Evolutionary conservation across 345 rosid species (phyloP).

Genomic region (Erysimum cheiranthoides): DNA sequence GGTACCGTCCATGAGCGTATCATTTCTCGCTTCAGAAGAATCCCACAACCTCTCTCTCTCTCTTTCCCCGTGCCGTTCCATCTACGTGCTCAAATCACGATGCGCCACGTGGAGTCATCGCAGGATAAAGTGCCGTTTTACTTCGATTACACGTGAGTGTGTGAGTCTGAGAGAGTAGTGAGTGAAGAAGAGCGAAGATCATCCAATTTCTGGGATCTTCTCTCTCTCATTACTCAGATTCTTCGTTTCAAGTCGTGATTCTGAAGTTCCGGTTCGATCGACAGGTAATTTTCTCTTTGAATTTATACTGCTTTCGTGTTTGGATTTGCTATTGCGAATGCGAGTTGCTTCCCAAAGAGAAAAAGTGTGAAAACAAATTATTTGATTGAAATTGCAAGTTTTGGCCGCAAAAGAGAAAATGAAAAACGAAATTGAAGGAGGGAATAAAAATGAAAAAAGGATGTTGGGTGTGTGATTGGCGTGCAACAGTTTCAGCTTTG

Average conservation of each 20-base stretch:
- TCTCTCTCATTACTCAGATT: not conserved
- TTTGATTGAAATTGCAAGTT: not conserved
- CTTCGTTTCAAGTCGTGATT: slow-evolving; percentile 10
- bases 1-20: slow-evolving; percentile 18
- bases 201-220: slow-evolving; percentile 5
- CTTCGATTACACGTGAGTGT: slow-evolving; percentile 41
- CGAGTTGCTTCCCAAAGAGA: no score
- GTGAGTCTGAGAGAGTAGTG: not conserved
- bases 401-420: not conserved
- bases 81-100: slow-evolving; percentile 43
- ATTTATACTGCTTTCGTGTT: not conserved
- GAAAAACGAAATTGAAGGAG: no score
- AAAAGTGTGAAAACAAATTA: no score
- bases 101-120: slow-evolving; percentile 40
- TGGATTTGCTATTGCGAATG: no score
- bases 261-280: not conserved
- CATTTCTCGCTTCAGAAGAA: not conserved
- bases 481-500: not conserved
- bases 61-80: slow-evolving; percentile 35
- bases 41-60: slow-evolving; percentile 38
- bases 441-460: no score
- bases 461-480: not conserved
- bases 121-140: slow-evolving; percentile 47
- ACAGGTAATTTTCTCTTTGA: slow-evolving; percentile 29
- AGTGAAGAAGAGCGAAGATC: slow-evolving; percentile 17